These are phyloP conservation scores for Pugionium cornutum DNA, from an alignment of 345 rosid species.

Conservation along the genomic window DNA sequence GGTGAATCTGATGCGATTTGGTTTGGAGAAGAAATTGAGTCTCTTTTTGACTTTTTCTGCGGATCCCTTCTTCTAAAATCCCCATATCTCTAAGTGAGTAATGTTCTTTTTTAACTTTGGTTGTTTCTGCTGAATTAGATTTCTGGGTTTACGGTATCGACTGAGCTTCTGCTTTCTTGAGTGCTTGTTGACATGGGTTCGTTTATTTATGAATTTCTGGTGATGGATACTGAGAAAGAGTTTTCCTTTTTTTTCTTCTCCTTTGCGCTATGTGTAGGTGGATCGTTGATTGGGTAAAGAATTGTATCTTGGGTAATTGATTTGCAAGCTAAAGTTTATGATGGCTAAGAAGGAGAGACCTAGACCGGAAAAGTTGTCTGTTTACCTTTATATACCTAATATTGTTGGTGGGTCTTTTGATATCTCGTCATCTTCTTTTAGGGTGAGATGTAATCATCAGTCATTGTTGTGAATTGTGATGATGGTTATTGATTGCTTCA, in stretches of 20 bases:
- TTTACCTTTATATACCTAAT: constrained; percentile 89
- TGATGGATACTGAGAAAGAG: constrained; percentile 20
- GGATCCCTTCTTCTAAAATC: constrained; percentile 25
- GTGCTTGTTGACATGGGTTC: not conserved
- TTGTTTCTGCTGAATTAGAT: not conserved
- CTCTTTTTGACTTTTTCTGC: not conserved
- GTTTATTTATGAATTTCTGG: not conserved
- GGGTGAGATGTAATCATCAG: not conserved
- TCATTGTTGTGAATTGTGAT: constrained; percentile 19
- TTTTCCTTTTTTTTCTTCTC: not conserved
- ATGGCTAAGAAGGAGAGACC: constrained; percentile 72
- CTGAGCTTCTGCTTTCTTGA: too few species aligned
- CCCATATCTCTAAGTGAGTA: constrained; percentile 20
- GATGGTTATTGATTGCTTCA: constrained; percentile 33
- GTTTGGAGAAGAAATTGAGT: constrained; percentile 17
- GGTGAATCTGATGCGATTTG: constrained; percentile 39
- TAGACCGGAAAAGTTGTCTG: constrained; percentile 61
- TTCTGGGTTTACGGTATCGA: not conserved
- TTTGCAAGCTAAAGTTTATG: constrained; percentile 5
- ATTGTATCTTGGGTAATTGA: not conserved
- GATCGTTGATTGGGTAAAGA: constrained; percentile 19
- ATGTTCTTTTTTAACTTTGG: constrained; percentile 13
- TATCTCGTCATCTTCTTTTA: not conserved
- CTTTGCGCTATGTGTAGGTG: constrained; percentile 22
- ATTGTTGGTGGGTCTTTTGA: constrained; percentile 69